A percentile compares a stretch with the other conserved stretches of the same genome.
Evolutionary conservation across 2,329 filamentous ascomycete species (phyloP).

Genomic region (Lithohypha guttulata): DNA sequence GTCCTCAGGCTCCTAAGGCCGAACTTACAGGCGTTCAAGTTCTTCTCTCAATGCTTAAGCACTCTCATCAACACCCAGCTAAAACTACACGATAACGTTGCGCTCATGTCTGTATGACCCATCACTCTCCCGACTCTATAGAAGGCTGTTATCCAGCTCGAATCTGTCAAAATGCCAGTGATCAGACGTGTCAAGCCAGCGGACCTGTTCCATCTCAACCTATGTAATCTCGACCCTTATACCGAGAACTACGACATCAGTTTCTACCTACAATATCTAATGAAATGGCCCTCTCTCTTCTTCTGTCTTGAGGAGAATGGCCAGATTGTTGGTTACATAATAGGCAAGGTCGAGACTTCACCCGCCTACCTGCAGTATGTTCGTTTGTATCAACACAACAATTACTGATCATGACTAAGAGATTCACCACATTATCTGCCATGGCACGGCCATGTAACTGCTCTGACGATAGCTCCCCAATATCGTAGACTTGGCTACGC

Average conservation of each 20-base stretch:
- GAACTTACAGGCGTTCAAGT: too few relatives aligned
- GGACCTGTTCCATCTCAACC: constrained; percentile 81
- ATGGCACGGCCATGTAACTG: constrained; percentile 98
- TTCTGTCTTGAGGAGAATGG: constrained; percentile 82
- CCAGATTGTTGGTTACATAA: constrained; percentile 93
- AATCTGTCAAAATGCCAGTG: constrained; percentile 53
- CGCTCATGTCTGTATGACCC: too few relatives aligned
- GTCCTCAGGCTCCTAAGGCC: too few relatives aligned
- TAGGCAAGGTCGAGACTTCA: constrained; percentile 73
- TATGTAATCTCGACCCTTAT: constrained; percentile 88
- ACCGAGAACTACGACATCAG: constrained; percentile 96
- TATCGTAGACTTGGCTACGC: constrained; percentile 81
- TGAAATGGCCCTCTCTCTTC: constrained; percentile 91
- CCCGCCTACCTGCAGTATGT: constrained; percentile 58
- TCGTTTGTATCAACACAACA: background rate
- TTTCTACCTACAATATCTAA: constrained; percentile 93
- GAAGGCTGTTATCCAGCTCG: background rate
- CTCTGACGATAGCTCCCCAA: constrained; percentile 79
- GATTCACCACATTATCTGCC: constrained; percentile 79
- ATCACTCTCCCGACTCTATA: too few relatives aligned
- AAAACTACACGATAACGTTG: too few relatives aligned
- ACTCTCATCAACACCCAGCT: too few relatives aligned
- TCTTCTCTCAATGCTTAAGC: too few relatives aligned
- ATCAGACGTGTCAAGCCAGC: constrained; percentile 74
- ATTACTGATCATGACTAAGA: constrained; percentile 6